Evolutionary conservation across 306 rosid genomes (phyloP).

Genomic region (Heteromeles arbutifolia): DNA sequence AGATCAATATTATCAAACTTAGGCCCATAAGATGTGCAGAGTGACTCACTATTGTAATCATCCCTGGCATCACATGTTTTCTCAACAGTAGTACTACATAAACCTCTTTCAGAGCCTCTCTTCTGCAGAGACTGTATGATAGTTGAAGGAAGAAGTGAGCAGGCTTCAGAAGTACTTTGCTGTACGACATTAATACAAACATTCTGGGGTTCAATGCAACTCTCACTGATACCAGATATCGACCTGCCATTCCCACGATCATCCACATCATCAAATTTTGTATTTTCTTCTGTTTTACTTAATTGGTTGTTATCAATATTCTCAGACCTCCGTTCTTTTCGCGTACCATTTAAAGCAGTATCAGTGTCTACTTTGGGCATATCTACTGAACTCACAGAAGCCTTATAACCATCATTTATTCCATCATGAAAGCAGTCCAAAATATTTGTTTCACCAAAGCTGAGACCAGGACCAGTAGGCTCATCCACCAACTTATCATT

Average conservation of each 20-base stretch:
- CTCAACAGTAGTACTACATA: slow-evolving; percentile 23
- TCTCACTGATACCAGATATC: slow-evolving; percentile 17
- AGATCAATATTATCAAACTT: slow-evolving; percentile 21
- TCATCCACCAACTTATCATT: slow-evolving; percentile 22
- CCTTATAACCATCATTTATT: slow-evolving; percentile 14
- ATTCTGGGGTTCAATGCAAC: slow-evolving; percentile 18
- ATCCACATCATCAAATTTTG: slow-evolving; percentile 24
- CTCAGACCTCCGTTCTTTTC: slow-evolving; percentile 12
- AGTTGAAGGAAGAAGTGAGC: slow-evolving; percentile 23
- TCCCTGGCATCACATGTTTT: slow-evolving; percentile 18
- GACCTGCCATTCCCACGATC: slow-evolving; percentile 20
- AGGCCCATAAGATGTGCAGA: slow-evolving; percentile 25
- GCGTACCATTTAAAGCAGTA: slow-evolving; percentile 25
- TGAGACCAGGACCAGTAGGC: slow-evolving; percentile 24
- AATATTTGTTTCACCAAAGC: slow-evolving; percentile 25
- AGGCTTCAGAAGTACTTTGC: slow-evolving; percentile 31
- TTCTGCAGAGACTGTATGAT: slow-evolving; percentile 23
- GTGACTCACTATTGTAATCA: slow-evolving; percentile 19
- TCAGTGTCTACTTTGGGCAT: slow-evolving; percentile 8
- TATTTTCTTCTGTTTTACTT: slow-evolving; percentile 14
- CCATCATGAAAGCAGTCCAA: slow-evolving; percentile 12
- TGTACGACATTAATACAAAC: slow-evolving; percentile 18
- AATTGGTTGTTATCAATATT: slow-evolving; percentile 18
- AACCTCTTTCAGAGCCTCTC: slow-evolving; percentile 19
- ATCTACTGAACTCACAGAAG: slow-evolving; percentile 8